Evolutionary conservation across 768 basidiomycete species (phyloP).

Genomic region (Tricholoma furcatifolium): DNA sequence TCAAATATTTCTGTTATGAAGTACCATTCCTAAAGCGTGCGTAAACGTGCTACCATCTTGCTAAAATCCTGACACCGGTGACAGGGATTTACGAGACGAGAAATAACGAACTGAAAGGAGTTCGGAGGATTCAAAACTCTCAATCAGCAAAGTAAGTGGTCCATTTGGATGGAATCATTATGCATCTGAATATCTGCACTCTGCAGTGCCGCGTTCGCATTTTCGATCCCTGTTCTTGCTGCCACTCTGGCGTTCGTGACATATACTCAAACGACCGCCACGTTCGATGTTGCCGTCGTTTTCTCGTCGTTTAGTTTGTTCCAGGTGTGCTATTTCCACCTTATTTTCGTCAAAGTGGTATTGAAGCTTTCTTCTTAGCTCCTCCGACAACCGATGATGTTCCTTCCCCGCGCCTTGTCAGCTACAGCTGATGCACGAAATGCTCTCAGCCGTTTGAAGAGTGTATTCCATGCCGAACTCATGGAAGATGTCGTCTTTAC

Average conservation of each 20-base stretch:
- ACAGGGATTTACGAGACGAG: constrained; percentile 56
- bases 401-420: constrained; percentile 60
- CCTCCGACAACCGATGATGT: constrained; percentile 69
- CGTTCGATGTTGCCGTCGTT: constrained; percentile 64
- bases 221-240: constrained; percentile 61
- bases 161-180: constrained; percentile 9
- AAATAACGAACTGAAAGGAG: constrained; percentile 51
- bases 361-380: constrained; percentile 34
- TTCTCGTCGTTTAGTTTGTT: constrained; percentile 59
- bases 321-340: constrained; percentile 29
- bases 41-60: constrained; percentile 18
- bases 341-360: background rate
- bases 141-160: constrained; percentile 55
- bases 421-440: constrained; percentile 64
- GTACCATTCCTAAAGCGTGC: constrained; percentile 61
- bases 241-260: constrained; percentile 67
- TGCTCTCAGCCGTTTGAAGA: constrained; percentile 51
- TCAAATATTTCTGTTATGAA: constrained; percentile 79
- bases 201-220: constrained; percentile 49
- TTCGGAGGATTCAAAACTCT: constrained; percentile 56
- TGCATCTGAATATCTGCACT: constrained; percentile 13
- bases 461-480: constrained; percentile 56
- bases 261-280: constrained; percentile 53
- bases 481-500: constrained; percentile 38
- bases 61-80: background rate